Base-by-base conservation (phyloP, 192 early-diverging fungal genomes). In the Coemansia sp. region DNA sequence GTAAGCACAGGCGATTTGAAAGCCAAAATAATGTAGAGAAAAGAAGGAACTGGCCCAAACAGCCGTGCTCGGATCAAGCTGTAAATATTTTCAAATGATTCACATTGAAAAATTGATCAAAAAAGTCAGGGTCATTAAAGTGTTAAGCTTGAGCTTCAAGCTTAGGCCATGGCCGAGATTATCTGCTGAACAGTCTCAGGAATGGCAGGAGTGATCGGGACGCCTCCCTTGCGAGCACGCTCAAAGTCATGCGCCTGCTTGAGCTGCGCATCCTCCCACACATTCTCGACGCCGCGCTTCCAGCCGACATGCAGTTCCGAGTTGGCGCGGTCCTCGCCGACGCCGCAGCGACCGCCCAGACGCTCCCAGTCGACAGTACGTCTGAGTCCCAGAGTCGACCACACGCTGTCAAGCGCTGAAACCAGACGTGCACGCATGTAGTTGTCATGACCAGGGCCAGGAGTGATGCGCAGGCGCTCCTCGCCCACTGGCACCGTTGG, bases 381-480 rank as follows among this genome's bases (percentile, higher is more conserved):
- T 82, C 88, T 92, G 50, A 99, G 86, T 5, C 86, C 88, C 56
- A 95, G 87, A 57, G 89, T 86, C 60, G 85, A 80, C 94, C 94
- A 99, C 62, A 97, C 92, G 36, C 78, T 87, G 60, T 88, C 85
- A 28, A 99, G 82, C 12, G 93, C 88, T 20, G 83, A 74, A 23
- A 99, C 89, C 61, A 99, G 86, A 40, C 88, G 82, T 50, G 90
- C 84, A 73, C 92, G 91, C 88, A 93, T 92, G 54, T 76, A 82
- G 24, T 70, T 67, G 64, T 79, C 89, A 81, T 99, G 97, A 42
- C 95, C 95, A 25, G 97, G 97, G 53, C 95, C 93, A 3, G 97
- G 97, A 10, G 97, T 99, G 81, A 99, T 97, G 34, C 97, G 88
- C 60, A 99, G 88, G 52, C 97, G 87, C 81, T 99, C 97, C 81